Conservation (phyloP, 768 basidiomycete genomes). For the Suillus tomentosus region DNA sequence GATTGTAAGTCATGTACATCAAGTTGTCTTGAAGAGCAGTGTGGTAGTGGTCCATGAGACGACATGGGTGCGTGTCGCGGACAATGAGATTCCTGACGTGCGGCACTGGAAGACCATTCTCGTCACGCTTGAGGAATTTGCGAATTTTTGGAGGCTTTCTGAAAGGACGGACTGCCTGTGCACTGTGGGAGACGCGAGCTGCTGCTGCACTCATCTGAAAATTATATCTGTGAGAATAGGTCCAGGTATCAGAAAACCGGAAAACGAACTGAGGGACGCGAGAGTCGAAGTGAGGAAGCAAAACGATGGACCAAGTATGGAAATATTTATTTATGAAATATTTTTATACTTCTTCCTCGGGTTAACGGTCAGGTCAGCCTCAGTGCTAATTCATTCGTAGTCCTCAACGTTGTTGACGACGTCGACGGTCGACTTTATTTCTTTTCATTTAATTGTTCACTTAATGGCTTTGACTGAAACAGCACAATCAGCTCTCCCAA, state of each 20-base stretch:
- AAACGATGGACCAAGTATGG: slow-evolving; percentile 1
- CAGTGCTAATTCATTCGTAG: not conserved
- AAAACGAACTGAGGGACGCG: slow-evolving; percentile 10
- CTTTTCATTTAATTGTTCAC: slow-evolving; percentile 14
- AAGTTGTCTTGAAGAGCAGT: slow-evolving; percentile 81
- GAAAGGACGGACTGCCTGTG: slow-evolving; percentile 47
- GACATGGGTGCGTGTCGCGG: slow-evolving; percentile 70
- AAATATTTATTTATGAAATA: slow-evolving; percentile 6
- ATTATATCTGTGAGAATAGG: not conserved
- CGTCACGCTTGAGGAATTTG: slow-evolving; percentile 48
- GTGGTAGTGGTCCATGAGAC: slow-evolving; percentile 84
- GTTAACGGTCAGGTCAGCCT: not conserved
- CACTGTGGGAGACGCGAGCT: slow-evolving; percentile 14
- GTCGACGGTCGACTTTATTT: slow-evolving; percentile 15
- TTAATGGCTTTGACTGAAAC: slow-evolving; percentile 46
- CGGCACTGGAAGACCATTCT: slow-evolving; percentile 69
- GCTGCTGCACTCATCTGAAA: slow-evolving; percentile 19
- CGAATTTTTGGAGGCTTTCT: slow-evolving; percentile 52
- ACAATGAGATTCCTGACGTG: slow-evolving; percentile 60
- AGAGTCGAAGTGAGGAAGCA: slow-evolving; percentile 3
- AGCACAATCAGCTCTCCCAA: slow-evolving; percentile 42
- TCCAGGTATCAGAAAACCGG: not conserved
- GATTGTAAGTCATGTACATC: slow-evolving; percentile 93
- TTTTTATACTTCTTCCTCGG: slow-evolving; percentile 4
- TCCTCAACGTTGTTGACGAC: slow-evolving; percentile 1